phyloP scores from a whole-genome alignment of 225 moss, liverwort and hornwort genomes.

The Rhytidiadelphus loreus region DNA sequence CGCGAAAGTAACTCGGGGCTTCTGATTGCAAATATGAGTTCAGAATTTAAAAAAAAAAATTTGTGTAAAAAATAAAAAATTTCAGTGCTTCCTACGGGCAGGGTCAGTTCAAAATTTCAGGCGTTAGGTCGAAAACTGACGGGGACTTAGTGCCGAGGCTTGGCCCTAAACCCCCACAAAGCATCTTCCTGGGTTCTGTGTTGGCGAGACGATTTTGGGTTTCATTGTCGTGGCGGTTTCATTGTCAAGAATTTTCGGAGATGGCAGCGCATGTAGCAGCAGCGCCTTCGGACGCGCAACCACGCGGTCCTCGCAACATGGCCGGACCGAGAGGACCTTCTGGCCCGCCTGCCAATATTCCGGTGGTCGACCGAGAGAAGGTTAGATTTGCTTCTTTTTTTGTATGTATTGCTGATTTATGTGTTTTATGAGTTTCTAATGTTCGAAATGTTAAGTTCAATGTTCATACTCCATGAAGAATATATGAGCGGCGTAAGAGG shows the following conservation, averaged over 20 bases:
- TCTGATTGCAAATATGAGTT: no score
- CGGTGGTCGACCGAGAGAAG: slow-evolving; percentile 62
- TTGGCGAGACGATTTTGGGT: no score
- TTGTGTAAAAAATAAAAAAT: no score
- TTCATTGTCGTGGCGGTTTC: no score
- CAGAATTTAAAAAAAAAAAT: no score
- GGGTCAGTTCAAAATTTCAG: no score
- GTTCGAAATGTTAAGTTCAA: neutral
- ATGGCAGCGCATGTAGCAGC: slow-evolving; percentile 44
- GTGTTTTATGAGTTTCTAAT: neutral
- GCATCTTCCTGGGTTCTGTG: no score
- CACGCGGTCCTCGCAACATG: slow-evolving; percentile 39
- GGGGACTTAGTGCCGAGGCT: no score
- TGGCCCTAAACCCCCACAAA: no score
- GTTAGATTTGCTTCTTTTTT: neutral
- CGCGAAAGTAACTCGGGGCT: no score
- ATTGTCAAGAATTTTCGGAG: neutral
- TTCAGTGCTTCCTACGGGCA: no score
- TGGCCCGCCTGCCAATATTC: slow-evolving; percentile 34
- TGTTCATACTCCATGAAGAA: neutral
- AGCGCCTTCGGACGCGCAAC: slow-evolving; percentile 31
- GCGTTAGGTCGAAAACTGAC: no score
- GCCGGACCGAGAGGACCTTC: slow-evolving; percentile 39
- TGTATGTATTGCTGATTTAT: neutral
- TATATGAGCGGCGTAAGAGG: neutral